Percentiles rank a stretch among this genome's conserved stretches.
Evolutionary conservation across 1,284 basidiomycete species (phyloP).

Genomic region (Cryptococcus maquisensis): DNA sequence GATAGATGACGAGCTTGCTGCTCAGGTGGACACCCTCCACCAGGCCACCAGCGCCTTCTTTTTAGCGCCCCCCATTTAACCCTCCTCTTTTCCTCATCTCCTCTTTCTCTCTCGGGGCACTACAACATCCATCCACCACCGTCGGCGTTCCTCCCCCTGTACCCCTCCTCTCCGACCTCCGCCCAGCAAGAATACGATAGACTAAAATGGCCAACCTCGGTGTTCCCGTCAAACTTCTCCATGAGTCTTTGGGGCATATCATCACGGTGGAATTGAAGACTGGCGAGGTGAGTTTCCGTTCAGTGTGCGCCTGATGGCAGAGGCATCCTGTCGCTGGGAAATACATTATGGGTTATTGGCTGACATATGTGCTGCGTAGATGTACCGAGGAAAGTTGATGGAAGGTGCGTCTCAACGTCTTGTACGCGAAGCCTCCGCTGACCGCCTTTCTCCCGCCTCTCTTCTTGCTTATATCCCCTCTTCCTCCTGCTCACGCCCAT

Average conservation of each 20-base stretch:
- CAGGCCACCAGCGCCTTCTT: no score
- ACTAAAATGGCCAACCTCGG: constrained; percentile 59
- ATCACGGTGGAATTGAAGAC: constrained; percentile 98
- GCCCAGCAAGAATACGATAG: constrained; percentile 3
- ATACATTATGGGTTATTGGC: background rate
- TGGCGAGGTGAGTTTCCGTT: constrained; percentile 53
- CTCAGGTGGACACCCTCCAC: no score
- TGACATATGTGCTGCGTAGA: constrained; percentile 51
- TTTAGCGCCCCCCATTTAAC: no score
- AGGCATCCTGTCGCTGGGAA: constrained; percentile 36
- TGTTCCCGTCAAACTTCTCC: constrained; percentile 86
- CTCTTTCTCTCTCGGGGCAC: no score
- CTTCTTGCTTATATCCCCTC: background rate
- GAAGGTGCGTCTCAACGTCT: constrained; percentile 60
- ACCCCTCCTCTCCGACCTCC: no score
- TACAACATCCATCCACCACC: no score
- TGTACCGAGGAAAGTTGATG: constrained; percentile 94
- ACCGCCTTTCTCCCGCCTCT: background rate
- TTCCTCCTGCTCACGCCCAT: background rate
- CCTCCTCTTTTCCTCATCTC: no score
- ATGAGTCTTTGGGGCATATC: constrained; percentile 91
- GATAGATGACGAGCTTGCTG: no score
- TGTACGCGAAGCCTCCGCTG: background rate
- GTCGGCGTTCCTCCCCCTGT: no score
- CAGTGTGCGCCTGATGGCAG: no score